phyloP scores from a whole-genome alignment of 176 grass and related monocot genomes.

The Microstegium vimineum region DNA sequence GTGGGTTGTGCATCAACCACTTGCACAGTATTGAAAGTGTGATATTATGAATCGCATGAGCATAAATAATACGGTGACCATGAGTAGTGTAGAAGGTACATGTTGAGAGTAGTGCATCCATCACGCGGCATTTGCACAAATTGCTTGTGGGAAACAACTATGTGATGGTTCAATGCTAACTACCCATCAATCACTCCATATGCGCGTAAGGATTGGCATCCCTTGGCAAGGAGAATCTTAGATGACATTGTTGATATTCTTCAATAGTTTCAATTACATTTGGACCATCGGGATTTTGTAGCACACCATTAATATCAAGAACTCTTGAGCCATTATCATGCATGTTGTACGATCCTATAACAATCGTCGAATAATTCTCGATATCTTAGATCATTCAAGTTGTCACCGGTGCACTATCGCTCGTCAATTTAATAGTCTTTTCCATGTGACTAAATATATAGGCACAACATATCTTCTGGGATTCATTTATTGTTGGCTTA shows the following conservation, averaged over 20 bases:
- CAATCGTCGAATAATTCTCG: not conserved
- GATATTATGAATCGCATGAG: slow-evolving; percentile 33
- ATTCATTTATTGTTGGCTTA: not conserved
- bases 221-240: not conserved
- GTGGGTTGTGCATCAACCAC: slow-evolving; percentile 40
- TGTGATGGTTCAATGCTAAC: slow-evolving; percentile 49
- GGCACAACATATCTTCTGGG: not conserved
- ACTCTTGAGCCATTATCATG: not conserved
- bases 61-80: slow-evolving; percentile 14
- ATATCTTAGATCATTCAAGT: not conserved
- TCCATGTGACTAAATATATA: not conserved
- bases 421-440: not conserved
- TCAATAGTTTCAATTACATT: slow-evolving; percentile 10
- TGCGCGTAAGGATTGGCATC: slow-evolving; percentile 9
- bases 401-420: not conserved
- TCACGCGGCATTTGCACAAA: not conserved
- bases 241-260: not conserved
- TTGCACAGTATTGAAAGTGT: slow-evolving; percentile 36
- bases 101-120: not conserved
- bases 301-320: not conserved
- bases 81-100: not conserved
- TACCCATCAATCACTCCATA: slow-evolving; percentile 54
- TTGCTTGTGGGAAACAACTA: slow-evolving; percentile 44
- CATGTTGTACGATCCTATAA: not conserved
- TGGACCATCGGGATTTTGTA: not conserved